A percentile compares a stretch with the other conserved stretches of the same genome.
Evolutionary conservation across 192 early-diverging fungal genomes (phyloP).

Genomic region (Entrophospora sp.): DNA sequence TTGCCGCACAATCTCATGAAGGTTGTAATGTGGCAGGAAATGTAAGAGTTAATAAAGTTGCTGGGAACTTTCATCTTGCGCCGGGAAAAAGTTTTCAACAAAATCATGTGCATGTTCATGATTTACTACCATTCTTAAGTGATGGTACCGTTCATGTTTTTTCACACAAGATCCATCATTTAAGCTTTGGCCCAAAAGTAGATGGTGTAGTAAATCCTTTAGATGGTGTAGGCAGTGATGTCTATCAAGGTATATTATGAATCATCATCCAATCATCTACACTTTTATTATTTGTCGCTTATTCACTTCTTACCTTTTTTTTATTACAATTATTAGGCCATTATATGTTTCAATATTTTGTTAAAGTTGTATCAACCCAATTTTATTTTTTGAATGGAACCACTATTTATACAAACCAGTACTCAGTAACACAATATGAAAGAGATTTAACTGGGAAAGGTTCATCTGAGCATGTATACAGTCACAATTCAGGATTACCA

Average conservation of each 20-base stretch:
- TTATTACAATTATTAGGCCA: not conserved
- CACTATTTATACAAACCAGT: conserved; percentile 84
- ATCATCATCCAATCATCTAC: no score
- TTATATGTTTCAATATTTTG: conserved; percentile 81
- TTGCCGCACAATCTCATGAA: conserved; percentile 73
- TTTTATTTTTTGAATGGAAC: conserved; percentile 59
- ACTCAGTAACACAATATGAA: conserved; percentile 85
- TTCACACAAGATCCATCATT: conserved; percentile 68
- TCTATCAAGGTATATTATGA: conserved; percentile 52
- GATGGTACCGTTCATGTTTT: conserved; percentile 63
- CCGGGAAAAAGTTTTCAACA: conserved; percentile 75
- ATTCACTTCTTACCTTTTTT: not conserved
- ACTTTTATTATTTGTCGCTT: not conserved
- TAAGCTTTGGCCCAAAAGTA: conserved; percentile 66
- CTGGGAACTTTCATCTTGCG: conserved; percentile 90
- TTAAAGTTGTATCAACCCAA: conserved; percentile 88
- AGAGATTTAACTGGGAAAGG: conserved; percentile 38
- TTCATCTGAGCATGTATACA: conserved; percentile 5
- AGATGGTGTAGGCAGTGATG: conserved; percentile 41
- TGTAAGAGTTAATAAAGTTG: conserved; percentile 81
- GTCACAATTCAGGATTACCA: conserved; percentile 23
- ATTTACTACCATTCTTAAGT: conserved; percentile 51
- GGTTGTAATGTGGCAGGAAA: conserved; percentile 81
- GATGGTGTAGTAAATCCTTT: conserved; percentile 54
- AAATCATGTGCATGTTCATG: conserved; percentile 69